These are phyloP conservation scores for Oryza coarctata DNA, from an alignment of 176 grass and related monocot species.

Conservation along the genomic window DNA sequence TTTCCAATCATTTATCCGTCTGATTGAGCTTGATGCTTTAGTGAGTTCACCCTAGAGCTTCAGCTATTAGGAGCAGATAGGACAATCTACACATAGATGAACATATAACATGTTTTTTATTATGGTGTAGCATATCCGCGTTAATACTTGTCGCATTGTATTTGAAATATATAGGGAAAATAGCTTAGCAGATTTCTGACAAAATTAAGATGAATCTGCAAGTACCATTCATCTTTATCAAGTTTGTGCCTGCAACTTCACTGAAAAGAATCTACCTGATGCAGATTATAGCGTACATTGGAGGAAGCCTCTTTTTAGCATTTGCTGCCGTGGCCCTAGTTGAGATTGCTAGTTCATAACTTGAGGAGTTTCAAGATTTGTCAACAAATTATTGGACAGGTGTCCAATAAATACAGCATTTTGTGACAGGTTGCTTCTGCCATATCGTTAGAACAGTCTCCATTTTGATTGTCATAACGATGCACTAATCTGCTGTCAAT, in stretches of 20 bases:
- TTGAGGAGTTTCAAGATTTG: slow-evolving; percentile 15
- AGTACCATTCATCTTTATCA: slow-evolving; percentile 8
- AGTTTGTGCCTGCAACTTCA: neutral
- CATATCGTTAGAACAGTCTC: neutral
- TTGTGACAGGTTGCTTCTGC: neutral
- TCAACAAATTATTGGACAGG: slow-evolving; percentile 17
- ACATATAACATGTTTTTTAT: neutral
- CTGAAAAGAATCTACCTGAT: slow-evolving; percentile 10
- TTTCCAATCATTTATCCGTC: neutral
- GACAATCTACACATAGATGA: neutral
- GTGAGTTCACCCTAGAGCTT: neutral
- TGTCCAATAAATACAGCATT: slow-evolving; percentile 6
- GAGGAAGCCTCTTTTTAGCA: slow-evolving; percentile 85
- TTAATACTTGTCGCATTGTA: neutral
- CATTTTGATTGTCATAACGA: neutral
- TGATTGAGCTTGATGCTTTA: neutral
- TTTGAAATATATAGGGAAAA: neutral
- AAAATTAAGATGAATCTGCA: slow-evolving; percentile 1
- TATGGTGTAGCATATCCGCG: neutral
- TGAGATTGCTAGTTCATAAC: slow-evolving; percentile 65
- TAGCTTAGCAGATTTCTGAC: neutral
- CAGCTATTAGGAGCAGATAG: neutral
- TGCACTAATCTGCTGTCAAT: neutral
- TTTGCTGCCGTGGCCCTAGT: slow-evolving; percentile 81
- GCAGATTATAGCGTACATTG: slow-evolving; percentile 91